Evolutionary conservation across 2,329 filamentous ascomycete species (phyloP).

Genomic region (Sporothrix dimorphospora): DNA sequence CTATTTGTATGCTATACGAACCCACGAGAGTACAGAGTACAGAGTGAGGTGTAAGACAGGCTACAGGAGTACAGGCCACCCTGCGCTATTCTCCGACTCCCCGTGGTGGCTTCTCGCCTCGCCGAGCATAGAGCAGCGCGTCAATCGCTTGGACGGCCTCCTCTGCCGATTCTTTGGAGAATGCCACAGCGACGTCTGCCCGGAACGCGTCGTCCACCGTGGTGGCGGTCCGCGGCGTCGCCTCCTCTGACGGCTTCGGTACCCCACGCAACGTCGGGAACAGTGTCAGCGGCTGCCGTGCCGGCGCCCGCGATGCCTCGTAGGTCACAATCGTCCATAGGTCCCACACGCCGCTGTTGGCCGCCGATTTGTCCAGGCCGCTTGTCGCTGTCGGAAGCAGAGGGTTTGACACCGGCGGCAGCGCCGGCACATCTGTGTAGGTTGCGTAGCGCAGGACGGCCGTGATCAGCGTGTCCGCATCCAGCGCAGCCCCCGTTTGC

Average conservation of each 20-base stretch:
- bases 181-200: not conserved
- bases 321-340: slow-evolving; percentile 8
- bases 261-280: not conserved
- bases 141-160: slow-evolving; percentile 8
- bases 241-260: not conserved
- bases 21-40: not conserved
- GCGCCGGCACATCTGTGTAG: not conserved
- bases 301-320: not conserved
- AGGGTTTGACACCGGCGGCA: not conserved
- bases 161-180: not conserved
- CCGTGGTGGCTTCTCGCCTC: not conserved
- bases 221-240: not conserved
- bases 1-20: not conserved
- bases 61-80: no score
- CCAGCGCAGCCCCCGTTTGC: not conserved
- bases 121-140: not conserved
- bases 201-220: not conserved
- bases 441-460: slow-evolving; percentile 25
- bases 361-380: not conserved
- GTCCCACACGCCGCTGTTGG: slow-evolving; percentile 16
- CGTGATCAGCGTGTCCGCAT: not conserved
- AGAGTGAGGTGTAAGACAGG: no score
- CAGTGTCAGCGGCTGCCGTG: not conserved
- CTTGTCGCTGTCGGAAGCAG: not conserved
- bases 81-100: not conserved